Base-by-base conservation (phyloP, 2,329 filamentous ascomycete genomes). In the Aureobasidium sp. region DNA sequence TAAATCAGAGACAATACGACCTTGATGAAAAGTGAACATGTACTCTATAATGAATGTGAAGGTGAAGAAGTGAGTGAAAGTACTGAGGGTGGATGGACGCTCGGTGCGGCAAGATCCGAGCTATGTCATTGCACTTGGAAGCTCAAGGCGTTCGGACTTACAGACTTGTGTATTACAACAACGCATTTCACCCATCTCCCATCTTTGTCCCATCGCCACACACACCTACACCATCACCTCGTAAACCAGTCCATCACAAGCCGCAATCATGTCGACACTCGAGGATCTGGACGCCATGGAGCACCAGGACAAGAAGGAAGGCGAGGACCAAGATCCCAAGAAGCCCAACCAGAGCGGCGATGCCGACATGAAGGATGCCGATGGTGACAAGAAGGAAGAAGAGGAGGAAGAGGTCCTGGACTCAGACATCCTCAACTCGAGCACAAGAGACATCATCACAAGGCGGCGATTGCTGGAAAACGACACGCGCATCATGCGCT, bases 401-500 rank as follows among this genome's bases (percentile, higher is more conserved):
- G 50, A 84, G 66, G 87, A 90, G 69, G 90, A 93, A 53, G 88
- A 95, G 68, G 83, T 92, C 60, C 83, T 99, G 66, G 93, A 97
- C 76, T 87, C 93, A 61, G 94, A 99, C 79, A 93, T 99, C 70
- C 84, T 97, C 64, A 88, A 85, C 74, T 87, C 95, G 69, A 93
- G 88, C 81, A 97, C 94, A 79, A 86, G 91, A 79, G 94, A 99
- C 79, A 95, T 99, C 71, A 82, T 90, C 71, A 96, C 91, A 70
- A 85, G 94, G 75, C 89, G 87, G 80, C 87, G 92, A 72, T 83
- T 99, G 72, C 82, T 99, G 67, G 94, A 99, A 77, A 99, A 99
- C 77, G 94, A 99, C 77, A 89, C 94, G 71, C 85, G 94, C 71
- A 97, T 99, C 78, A 97, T 99, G 91, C 93, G 89, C 82, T 96